phyloP scores from a whole-genome alignment of 2,329 filamentous ascomycete genomes.

The Xylariaceae sp. region DNA sequence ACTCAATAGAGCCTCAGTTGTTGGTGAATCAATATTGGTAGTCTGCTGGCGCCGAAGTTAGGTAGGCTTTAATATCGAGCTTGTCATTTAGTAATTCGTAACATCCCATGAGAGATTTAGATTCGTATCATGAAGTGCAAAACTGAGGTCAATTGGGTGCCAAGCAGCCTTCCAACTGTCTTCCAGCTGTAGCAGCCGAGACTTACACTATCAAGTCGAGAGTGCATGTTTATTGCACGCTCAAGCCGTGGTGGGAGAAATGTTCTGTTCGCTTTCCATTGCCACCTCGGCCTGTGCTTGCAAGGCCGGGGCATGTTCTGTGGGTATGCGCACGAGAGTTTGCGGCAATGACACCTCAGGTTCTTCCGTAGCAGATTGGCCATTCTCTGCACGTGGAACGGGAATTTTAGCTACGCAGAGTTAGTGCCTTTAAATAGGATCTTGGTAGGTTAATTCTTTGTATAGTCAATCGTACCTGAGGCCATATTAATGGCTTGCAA shows the following conservation, averaged over 20 bases:
- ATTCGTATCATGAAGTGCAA: too few relatives aligned
- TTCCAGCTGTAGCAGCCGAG: neutral
- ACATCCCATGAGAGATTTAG: too few relatives aligned
- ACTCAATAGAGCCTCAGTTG: too few relatives aligned
- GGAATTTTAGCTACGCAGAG: conserved; percentile 69
- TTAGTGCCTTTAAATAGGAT: too few relatives aligned
- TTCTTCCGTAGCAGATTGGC: conserved; percentile 44
- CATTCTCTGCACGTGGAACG: conserved; percentile 56
- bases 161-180: neutral
- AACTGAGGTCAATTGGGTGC: too few relatives aligned
- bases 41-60: too few relatives aligned
- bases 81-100: too few relatives aligned
- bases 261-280: conserved; percentile 50
- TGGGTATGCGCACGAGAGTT: conserved; percentile 83
- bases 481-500: conserved; percentile 86
- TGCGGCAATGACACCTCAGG: conserved; percentile 69
- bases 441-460: too few relatives aligned
- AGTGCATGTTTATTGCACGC: neutral
- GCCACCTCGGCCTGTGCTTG: conserved; percentile 65
- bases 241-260: conserved; percentile 22
- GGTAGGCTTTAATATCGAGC: too few relatives aligned
- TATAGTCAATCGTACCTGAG: conserved; percentile 64
- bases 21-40: too few relatives aligned
- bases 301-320: conserved; percentile 72
- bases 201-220: neutral